These are phyloP conservation scores for Batkoa obscura DNA, from an alignment of 371 early-diverging fungal species.

Conservation along the genomic window DNA sequence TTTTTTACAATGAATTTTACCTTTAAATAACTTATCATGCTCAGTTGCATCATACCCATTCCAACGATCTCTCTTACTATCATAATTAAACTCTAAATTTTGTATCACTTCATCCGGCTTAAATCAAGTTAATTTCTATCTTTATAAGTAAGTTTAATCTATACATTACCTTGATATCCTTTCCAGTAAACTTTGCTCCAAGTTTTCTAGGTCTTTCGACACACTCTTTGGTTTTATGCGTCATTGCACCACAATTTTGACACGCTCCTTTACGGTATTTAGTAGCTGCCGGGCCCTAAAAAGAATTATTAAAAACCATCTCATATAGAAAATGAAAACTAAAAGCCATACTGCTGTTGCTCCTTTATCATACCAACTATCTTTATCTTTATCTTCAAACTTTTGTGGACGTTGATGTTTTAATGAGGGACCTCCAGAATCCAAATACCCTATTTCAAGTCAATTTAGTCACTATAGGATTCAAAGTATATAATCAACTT, in stretches of 20 bases:
- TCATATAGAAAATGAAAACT: background rate
- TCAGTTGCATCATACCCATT: slow-evolving; percentile 87
- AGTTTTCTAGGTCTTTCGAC: slow-evolving; percentile 80
- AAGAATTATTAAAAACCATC: too few relatives aligned
- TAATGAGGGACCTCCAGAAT: slow-evolving; percentile 64
- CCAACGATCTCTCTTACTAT: slow-evolving; percentile 94
- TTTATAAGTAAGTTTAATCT: too few relatives aligned
- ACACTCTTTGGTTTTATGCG: slow-evolving; percentile 85
- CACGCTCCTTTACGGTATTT: slow-evolving; percentile 91
- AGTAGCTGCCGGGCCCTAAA: slow-evolving; percentile 55
- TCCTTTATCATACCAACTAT: background rate
- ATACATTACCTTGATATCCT: slow-evolving; percentile 48
- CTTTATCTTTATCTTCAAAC: slow-evolving; percentile 18
- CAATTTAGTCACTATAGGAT: background rate
- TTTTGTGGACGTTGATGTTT: slow-evolving; percentile 52
- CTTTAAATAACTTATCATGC: slow-evolving; percentile 41
- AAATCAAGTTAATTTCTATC: too few relatives aligned
- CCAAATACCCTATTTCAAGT: slow-evolving; percentile 54
- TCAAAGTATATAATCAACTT: slow-evolving; percentile 10
- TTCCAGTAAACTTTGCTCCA: slow-evolving; percentile 77
- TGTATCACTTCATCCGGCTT: slow-evolving; percentile 65
- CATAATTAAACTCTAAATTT: slow-evolving; percentile 65
- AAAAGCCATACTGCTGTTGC: background rate
- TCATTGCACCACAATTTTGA: slow-evolving; percentile 88
- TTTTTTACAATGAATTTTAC: background rate